phyloP scores from a whole-genome alignment of 2,329 filamentous ascomycete species.

The Claviceps purpurea region DNA sequence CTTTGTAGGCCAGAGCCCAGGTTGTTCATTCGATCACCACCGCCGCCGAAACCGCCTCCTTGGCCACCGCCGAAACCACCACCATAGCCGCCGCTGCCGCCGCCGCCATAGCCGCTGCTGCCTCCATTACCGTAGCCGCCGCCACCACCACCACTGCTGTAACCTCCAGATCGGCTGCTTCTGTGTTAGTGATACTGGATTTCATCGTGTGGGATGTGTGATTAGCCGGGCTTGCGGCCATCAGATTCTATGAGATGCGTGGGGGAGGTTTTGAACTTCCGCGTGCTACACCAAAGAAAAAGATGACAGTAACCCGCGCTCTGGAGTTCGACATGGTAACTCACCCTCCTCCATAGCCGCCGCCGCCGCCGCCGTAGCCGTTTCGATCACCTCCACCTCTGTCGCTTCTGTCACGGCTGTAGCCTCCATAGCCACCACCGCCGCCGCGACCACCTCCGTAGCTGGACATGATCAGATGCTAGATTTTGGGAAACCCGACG shows the following conservation, averaged over 20 bases:
- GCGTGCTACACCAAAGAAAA: not conserved
- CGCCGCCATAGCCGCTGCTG: slow-evolving; percentile 19
- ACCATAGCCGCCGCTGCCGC: slow-evolving; percentile 16
- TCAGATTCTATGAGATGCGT: not conserved
- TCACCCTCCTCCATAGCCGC: slow-evolving; percentile 25
- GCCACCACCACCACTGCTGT: slow-evolving; percentile 16
- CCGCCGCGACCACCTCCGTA: slow-evolving; percentile 24
- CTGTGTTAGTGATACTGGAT: slow-evolving; percentile 20
- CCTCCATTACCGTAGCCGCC: slow-evolving; percentile 12
- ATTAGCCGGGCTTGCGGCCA: not conserved
- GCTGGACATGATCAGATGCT: slow-evolving; percentile 30
- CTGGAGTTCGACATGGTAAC: slow-evolving; percentile 8
- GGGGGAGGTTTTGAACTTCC: not conserved
- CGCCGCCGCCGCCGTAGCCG: slow-evolving; percentile 22
- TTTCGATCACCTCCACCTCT: slow-evolving; percentile 37
- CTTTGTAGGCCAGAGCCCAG: slow-evolving; percentile 79
- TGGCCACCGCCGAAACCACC: slow-evolving; percentile 20
- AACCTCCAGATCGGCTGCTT: slow-evolving; percentile 29
- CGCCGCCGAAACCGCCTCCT: slow-evolving; percentile 48
- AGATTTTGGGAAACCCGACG: not conserved
- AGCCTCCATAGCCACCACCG: slow-evolving; percentile 19
- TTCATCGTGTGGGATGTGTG: not conserved
- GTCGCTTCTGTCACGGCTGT: slow-evolving; percentile 28
- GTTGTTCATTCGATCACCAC: slow-evolving; percentile 88
- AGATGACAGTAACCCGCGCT: too few relatives aligned